phyloP scores from a whole-genome alignment of 2,329 filamentous ascomycete genomes.

The Cercospora zeina region DNA sequence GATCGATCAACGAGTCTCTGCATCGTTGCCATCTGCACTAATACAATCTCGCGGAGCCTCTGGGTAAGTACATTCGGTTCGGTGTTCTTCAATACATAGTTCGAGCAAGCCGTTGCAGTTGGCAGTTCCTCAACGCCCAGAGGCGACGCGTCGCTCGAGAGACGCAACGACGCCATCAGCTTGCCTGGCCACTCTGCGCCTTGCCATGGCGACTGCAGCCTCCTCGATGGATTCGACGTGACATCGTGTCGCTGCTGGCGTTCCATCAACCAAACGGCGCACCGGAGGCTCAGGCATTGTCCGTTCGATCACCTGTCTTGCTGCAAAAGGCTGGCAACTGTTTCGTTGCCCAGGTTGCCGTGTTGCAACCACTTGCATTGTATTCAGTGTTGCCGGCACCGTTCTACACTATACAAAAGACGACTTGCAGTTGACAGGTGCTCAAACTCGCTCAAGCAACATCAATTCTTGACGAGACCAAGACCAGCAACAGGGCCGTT shows the following conservation, averaged over 20 bases:
- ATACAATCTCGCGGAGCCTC: neutral
- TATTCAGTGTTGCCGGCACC: neutral
- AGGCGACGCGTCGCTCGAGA: neutral
- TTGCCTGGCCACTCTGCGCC: neutral
- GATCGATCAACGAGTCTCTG: neutral
- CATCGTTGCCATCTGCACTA: neutral
- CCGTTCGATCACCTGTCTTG: constrained; percentile 3
- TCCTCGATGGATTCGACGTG: neutral
- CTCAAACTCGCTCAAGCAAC: constrained; percentile 4
- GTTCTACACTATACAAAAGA: constrained; percentile 7
- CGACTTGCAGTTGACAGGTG: neutral
- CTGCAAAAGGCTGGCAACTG: neutral
- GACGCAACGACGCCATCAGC: neutral
- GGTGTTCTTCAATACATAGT: neutral
- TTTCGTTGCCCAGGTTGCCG: neutral
- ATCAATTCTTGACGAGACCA: neutral
- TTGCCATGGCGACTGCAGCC: constrained; percentile 1
- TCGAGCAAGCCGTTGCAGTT: neutral
- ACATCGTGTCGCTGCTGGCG: neutral
- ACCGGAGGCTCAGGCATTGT: neutral
- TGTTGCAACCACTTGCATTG: neutral
- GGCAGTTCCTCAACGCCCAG: neutral
- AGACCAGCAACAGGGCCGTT: neutral
- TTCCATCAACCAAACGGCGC: neutral
- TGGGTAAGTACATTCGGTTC: neutral